Evolutionary conservation across 2,329 filamentous ascomycete species (phyloP), one percentile per base, ranked within the genome.

Genomic region (Trichoderma gracile): DNA sequence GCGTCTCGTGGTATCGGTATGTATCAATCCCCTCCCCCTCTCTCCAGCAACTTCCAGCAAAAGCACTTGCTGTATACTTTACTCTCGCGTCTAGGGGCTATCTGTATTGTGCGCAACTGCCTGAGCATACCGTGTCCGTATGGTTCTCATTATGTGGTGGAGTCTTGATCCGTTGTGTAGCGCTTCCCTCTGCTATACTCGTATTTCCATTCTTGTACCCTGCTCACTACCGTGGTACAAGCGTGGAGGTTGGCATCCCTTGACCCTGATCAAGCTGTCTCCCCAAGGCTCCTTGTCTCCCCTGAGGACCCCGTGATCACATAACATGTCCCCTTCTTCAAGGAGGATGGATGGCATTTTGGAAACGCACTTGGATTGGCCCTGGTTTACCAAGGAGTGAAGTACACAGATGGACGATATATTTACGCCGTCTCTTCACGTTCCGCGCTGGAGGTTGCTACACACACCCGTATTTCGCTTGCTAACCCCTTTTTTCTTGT

Each of bases 1-100:
- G 95, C 95, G 82, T 98, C 95, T 77, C 95, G 95, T 93, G 95
- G 95, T 92, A 97, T 99, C 82, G 95, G 95, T 97, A 96, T 96
- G 93, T 94, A 90, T 87, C 82, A 84, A 65, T 25, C 50, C 66
- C 61, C 58, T 81, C 81, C 75, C 73, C 70, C 68, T 69, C 68
- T 74, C 68, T 65, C 68, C 77, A 78, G 80, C 84, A 83, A 83
- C 80, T 81, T 83, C 82, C 83, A 84, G 85, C 81, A 82, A 80
- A 70, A 74, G 69, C 71, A 74, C 71, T 79, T 85, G 82, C 83
- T 86, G 87, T 92, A 59, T 59, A 87, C 90, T 93, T 89, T 92
- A 92, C 92, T 94, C 89, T 92, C 86, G 87, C 88, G 89, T 91
- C 87, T 90, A 89, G 89, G 89, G 89, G 88, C 88, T 89, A 81